Evolutionary conservation across 768 basidiomycete genomes (phyloP), one percentile per base, ranked within the genome.

Genomic region (Boletellus emodensis): DNA sequence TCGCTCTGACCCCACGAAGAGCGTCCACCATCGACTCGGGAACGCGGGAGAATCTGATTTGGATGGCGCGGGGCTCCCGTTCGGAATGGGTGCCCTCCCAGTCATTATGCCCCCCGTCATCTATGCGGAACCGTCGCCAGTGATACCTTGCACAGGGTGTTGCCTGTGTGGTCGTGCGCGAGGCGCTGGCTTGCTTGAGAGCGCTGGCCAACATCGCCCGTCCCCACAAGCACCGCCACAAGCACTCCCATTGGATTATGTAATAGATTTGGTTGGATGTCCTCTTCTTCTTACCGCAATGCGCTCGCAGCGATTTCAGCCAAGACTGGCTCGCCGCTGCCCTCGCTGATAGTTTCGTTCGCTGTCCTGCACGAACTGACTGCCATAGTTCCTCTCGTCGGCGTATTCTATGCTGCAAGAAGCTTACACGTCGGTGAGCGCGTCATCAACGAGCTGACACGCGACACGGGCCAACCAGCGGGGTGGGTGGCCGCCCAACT

Each of bases 321-420:
- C 6, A 79, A 84, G 34, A 90, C 90, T 15, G 81, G 86, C 15
- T 75, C 87, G 2, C 88, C 90, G 13, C 63, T 94, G 1, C 76
- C 90, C 1, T 91, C 90, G 11, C 78, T 96, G 43, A 46, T 54
- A 56, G 80, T 88, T 37, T 90, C 92, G 0, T 95, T 96, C 56
- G 83, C 80, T 6, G 70, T 94, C 46, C 74, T 96, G 3, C 94
- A 96, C 62, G 93, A 96, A 62, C 55, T 90, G 11, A 93, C 91
- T 0, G 91, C 93, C 0, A 61, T 94, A 44, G 74, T 82, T 0
- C 90, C 93, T 3, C 75, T 94, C 26, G 77, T 85, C 4, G 79
- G 82, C 33, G 63, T 89, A 35, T 95, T 92, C 66, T 90, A 82
- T 61, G 73, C 75, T 0, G 82, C 90, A 9, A 74, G 85, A 32